These are phyloP conservation scores for Cryptosporidium sp. DNA, from an alignment of 169 alveolate genomes.

Conservation along the genomic window DNA sequence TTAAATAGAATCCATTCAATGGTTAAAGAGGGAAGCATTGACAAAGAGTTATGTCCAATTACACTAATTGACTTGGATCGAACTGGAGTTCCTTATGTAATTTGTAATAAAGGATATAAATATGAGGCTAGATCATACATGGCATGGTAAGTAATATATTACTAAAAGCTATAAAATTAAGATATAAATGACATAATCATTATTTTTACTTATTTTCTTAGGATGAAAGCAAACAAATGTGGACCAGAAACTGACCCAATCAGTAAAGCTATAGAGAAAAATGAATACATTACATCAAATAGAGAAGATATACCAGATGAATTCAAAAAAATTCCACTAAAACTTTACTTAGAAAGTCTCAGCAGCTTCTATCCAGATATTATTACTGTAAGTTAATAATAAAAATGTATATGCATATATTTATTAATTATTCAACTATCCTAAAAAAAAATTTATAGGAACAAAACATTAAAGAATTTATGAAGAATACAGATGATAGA, in stretches of 20 bases:
- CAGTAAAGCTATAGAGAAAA: conserved; percentile 55
- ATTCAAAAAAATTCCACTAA: conserved; percentile 38
- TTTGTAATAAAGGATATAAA: conserved; percentile 55
- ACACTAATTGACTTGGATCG: conserved; percentile 61
- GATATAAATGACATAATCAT: background rate
- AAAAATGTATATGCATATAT: background rate
- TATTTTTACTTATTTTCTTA: background rate
- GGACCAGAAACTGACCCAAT: conserved; percentile 77
- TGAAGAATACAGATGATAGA: conserved; percentile 33
- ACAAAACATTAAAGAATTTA: conserved; percentile 68
- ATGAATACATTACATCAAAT: conserved; percentile 45
- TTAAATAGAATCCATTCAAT: conserved; percentile 43
- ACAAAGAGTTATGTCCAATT: conserved; percentile 56
- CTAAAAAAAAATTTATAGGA: conserved; percentile 8
- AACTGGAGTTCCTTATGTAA: conserved; percentile 65
- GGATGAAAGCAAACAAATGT: conserved; percentile 66
- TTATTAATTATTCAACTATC: background rate
- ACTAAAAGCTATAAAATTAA: background rate
- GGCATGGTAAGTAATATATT: conserved; percentile 40
- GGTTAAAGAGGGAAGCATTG: conserved; percentile 67
- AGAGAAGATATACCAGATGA: conserved; percentile 58
- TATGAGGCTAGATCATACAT: conserved; percentile 60
- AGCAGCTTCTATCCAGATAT: conserved; percentile 47
- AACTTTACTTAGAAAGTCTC: conserved; percentile 55
- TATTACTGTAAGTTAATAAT: conserved; percentile 50